These are phyloP conservation scores for Alternaria tenuissima DNA, from an alignment of 2,329 filamentous ascomycete genomes.

Conservation along the genomic window DNA sequence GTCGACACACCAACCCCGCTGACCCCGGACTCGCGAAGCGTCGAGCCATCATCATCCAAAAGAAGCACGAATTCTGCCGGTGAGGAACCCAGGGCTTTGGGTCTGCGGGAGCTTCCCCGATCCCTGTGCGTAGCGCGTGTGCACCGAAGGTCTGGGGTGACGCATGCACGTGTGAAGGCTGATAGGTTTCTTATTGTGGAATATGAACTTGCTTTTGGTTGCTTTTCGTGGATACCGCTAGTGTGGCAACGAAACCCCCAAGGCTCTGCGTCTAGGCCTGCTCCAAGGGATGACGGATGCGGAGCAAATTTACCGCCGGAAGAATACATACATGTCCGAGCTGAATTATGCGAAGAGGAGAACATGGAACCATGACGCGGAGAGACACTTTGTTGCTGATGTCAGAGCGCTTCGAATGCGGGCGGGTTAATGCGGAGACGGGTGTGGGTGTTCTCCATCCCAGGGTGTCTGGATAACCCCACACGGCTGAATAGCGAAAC, in stretches of 20 bases:
- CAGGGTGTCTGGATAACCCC: slow-evolving; percentile 27
- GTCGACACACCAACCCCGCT: slow-evolving; percentile 19
- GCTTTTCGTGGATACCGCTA: slow-evolving; percentile 24
- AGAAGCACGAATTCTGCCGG: slow-evolving; percentile 25
- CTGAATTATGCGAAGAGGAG: slow-evolving; percentile 14
- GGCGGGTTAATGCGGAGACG: slow-evolving; percentile 12
- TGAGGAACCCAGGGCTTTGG: slow-evolving; percentile 31
- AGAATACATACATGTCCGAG: slow-evolving; percentile 17
- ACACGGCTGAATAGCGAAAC: slow-evolving; percentile 28
- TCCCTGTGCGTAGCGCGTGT: slow-evolving; percentile 22
- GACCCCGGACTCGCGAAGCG: slow-evolving; percentile 22
- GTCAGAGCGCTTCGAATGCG: slow-evolving; percentile 24
- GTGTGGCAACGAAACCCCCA: slow-evolving; percentile 18
- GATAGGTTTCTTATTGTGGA: slow-evolving; percentile 15
- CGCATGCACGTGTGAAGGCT: slow-evolving; percentile 22
- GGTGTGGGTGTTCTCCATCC: slow-evolving; percentile 23
- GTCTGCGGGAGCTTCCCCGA: slow-evolving; percentile 34
- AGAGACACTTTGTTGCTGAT: slow-evolving; percentile 23
- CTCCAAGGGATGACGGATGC: slow-evolving; percentile 17
- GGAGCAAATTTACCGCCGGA: slow-evolving; percentile 23
- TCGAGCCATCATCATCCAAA: slow-evolving; percentile 20
- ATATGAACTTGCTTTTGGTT: slow-evolving; percentile 26
- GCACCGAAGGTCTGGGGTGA: slow-evolving; percentile 20
- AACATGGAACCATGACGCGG: slow-evolving; percentile 13
- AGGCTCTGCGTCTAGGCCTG: slow-evolving; percentile 10